Conservation (phyloP, 768 basidiomycete species). For the Kwoniella sp. region DNA sequence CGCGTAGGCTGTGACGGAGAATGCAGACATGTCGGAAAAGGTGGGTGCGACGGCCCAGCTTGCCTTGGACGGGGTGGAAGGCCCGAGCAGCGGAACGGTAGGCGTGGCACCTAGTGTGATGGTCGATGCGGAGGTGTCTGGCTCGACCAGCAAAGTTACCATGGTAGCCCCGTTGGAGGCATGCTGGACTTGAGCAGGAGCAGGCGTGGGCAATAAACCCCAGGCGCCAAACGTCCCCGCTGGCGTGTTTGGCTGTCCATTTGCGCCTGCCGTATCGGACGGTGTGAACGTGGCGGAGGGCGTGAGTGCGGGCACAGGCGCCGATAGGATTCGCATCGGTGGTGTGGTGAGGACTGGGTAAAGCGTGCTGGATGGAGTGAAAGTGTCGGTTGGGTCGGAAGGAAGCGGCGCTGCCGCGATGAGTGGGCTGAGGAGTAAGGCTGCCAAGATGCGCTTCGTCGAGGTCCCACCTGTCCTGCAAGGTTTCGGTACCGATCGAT, state of each 20-base stretch:
- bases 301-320: no score
- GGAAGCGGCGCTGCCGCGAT: constrained; percentile 9
- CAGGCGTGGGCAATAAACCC: background rate
- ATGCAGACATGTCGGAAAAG: constrained; percentile 61
- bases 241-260: no score
- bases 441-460: no score
- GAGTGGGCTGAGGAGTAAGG: constrained; percentile 2
- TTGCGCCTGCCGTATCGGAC: no score
- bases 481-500: constrained; percentile 1
- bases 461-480: no score
- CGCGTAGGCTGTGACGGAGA: constrained; percentile 60
- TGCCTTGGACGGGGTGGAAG: background rate
- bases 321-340: background rate
- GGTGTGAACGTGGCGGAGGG: no score
- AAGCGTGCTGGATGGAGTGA: background rate
- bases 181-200: background rate
- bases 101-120: background rate
- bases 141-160: constrained; percentile 1
- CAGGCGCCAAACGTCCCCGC: no score
- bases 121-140: background rate
- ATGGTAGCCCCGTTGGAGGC: background rate
- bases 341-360: no score
- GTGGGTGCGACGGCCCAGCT: constrained; percentile 57
- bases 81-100: background rate
- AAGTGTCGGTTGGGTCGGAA: background rate